Evolutionary conservation across 805 yeast genomes (phyloP).

Genomic region (Barnettozyma californica): DNA sequence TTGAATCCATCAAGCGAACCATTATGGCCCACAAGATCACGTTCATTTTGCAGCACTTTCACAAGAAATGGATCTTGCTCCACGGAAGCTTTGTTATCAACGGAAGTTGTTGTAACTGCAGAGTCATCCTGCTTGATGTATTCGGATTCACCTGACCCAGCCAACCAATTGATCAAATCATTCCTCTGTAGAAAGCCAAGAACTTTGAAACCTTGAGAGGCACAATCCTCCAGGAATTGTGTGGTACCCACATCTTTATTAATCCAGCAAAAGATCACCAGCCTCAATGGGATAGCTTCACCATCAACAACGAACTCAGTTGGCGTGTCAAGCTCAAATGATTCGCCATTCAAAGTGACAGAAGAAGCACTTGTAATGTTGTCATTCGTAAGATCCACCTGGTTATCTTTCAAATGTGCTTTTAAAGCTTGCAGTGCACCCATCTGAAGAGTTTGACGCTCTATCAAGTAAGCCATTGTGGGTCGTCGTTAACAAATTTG

Average conservation of each 20-base stretch:
- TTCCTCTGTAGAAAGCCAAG: constrained; percentile 81
- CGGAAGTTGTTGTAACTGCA: constrained; percentile 2
- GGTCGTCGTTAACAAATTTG: background rate
- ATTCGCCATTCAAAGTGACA: constrained; percentile 24
- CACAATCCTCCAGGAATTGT: constrained; percentile 74
- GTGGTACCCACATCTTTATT: constrained; percentile 70
- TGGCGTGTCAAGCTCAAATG: constrained; percentile 35
- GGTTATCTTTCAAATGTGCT: background rate
- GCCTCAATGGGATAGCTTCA: constrained; percentile 44
- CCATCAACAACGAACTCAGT: constrained; percentile 55
- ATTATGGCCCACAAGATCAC: constrained; percentile 52
- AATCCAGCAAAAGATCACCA: constrained; percentile 74
- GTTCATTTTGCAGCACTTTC: constrained; percentile 33
- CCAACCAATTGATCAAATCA: constrained; percentile 77
- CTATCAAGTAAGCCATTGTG: background rate
- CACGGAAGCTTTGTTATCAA: background rate
- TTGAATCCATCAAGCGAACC: constrained; percentile 62
- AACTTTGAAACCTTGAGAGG: constrained; percentile 55
- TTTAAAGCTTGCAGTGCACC: constrained; percentile 1
- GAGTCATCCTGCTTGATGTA: constrained; percentile 33
- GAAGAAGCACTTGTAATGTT: constrained; percentile 34
- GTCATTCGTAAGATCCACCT: constrained; percentile 17
- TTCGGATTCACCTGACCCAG: constrained; percentile 60
- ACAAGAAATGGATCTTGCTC: constrained; percentile 28
- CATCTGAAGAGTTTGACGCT: background rate